Base-by-base conservation (phyloP, 75 land plant species). In the Cupressus sempervirens region DNA sequence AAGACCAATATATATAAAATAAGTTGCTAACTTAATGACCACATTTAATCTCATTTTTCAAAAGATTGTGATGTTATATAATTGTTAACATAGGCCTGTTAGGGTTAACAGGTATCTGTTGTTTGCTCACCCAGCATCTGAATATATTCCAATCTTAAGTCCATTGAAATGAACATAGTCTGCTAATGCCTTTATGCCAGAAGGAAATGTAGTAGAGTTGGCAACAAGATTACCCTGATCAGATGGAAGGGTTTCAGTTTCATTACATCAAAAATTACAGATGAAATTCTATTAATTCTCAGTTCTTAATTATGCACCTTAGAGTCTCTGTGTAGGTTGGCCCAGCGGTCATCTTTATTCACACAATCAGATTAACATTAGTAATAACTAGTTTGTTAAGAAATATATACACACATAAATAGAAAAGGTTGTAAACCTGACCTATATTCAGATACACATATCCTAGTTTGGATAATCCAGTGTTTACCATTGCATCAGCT, bases 161-260 rank as follows among this genome's bases (percentile, higher is more conserved):
- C 97, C 98, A 84, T 93, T 95, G 79, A 84, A 82, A 83, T 96
- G 98, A 36, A 96, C 95, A 86, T 96, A 92, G 89, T 96, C 98
- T 68, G 97, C 98, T 35, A 96, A 67, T 12, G 95, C 91, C 80
- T 96, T 96, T 83, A 96, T 95, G 16, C 98, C 99, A 16, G 95
- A 95, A 29, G 98, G 99, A 89, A 97, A 97, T 36, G 96, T 92
- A 11, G 92, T 87, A 34, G 88, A 80, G 20, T 85, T 91, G 34
- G 98, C 85, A 65, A 89, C 93, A 23, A 97, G 88, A 80, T 93
- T 88, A 35, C 95, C 98, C 99, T 97, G 89, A 30, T 34, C 65
- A 50, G 23, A 46, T 6, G 4, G 3, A 65, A 43, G 13, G 54
- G 7, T n/a, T 14, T 32, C 40, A 65, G 13, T 23, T 62, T 74